Percentiles rank a stretch among this genome's conserved stretches.
These are phyloP conservation scores for Allium cepa DNA, from an alignment of 106 monocot species.

Conservation along the genomic window DNA sequence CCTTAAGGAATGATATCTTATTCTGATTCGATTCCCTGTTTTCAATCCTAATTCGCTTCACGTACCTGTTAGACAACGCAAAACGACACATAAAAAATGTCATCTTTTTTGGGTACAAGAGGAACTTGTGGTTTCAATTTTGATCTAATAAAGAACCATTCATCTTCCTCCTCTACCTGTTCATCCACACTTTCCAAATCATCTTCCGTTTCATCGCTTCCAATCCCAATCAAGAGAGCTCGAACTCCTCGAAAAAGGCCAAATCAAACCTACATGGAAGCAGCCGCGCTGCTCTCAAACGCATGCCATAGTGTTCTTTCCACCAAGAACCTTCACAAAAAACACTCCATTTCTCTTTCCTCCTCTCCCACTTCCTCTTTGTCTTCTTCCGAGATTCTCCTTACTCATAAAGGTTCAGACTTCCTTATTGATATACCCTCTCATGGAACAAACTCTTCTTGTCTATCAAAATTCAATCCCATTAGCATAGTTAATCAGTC, in stretches of 20 bases:
- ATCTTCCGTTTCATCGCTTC: constrained; percentile 25
- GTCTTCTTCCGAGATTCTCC: constrained; percentile 12
- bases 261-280: constrained; percentile 78
- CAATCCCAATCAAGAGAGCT: constrained; percentile 60
- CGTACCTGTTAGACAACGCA: no score
- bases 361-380: constrained; percentile 31
- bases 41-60: not conserved
- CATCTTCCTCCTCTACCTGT: constrained; percentile 17
- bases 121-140: constrained; percentile 32
- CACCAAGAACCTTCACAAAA: constrained; percentile 23
- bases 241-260: constrained; percentile 80
- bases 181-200: constrained; percentile 59
- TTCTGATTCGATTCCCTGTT: no score
- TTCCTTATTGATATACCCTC: constrained; percentile 26
- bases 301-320: constrained; percentile 66
- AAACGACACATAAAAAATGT: not conserved
- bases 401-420: constrained; percentile 8
- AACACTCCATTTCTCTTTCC: not conserved
- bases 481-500: not conserved
- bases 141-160: constrained; percentile 34
- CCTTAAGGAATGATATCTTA: not conserved
- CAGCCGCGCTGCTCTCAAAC: constrained; percentile 81
- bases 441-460: not conserved
- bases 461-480: not conserved
- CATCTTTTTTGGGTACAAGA: not conserved